Base-by-base conservation (phyloP, 768 basidiomycete genomes). In the Amylocystis lapponica region DNA sequence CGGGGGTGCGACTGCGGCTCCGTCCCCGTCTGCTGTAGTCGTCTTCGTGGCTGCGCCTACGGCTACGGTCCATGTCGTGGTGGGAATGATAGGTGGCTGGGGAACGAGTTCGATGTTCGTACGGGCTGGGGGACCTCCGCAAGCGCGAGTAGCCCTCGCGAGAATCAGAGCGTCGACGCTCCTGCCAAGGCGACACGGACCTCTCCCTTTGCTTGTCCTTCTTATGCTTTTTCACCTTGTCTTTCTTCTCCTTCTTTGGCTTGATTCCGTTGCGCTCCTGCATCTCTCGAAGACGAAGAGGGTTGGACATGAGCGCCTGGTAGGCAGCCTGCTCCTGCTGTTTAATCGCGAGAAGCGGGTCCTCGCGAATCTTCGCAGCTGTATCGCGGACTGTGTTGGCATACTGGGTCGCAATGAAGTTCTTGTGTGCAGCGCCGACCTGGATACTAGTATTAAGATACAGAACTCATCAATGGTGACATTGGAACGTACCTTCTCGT, bases 291-390 rank as follows among this genome's bases (percentile, higher is more conserved):
- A 93, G 67, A 19, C 87, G 87, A 25, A 91, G 76, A 23, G 91
- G 91, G 54, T 94, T 93, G 36, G 84, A 78, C 69, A 89, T 74
- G 29, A 96, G 68, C 2, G 89, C 79, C 51, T 96, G 81, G 53
- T 92, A 86, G 6, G 92, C 87, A 7, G 88, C 85, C 59, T 96
- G 93, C 64, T 99, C 95, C 57, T 97, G 95, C 60, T 93, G 87
- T 65, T 97, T 98, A 69, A 99, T 98, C 12, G 88, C 90, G n/a
- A 99, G 74, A 5, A 98, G 60, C 5, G 96, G 96, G 57, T 99
- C 96, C 64, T 98, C 96, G 26, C 96, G 84, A 48, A 99, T 83
- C 66, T 99, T 98, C 22, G 92, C 71, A 17, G 92, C 86, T 33
- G 90, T 76, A 56, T 99, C 96, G 23, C 94, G 83, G 25, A 68